Conservation (phyloP, 164 flowering plant genomes). For the Macadamia tetraphylla region DNA sequence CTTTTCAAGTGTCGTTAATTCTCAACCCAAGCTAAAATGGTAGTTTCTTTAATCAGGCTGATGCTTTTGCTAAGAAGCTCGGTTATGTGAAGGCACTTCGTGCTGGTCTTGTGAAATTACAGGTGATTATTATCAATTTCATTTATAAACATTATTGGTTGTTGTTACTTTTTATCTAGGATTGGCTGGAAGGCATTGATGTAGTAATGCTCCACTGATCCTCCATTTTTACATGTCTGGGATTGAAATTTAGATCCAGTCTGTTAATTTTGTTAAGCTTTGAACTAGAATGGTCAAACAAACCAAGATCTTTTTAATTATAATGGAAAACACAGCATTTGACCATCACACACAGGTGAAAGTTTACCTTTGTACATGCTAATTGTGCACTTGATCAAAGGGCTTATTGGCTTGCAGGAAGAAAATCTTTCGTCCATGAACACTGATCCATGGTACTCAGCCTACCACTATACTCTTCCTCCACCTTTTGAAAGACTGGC, state of each 20-base stretch:
- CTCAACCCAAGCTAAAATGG: neutral
- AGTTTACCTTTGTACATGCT: neutral
- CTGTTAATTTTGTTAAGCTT: no score
- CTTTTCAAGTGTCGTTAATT: neutral
- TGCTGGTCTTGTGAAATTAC: constrained; percentile 85
- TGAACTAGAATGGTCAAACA: no score
- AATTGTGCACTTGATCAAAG: neutral
- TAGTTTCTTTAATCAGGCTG: constrained; percentile 48
- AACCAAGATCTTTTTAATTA: no score
- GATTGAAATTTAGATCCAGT: no score
- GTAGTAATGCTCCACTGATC: no score
- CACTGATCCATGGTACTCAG: constrained; percentile 97
- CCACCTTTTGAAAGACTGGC: constrained; percentile 88
- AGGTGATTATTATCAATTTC: constrained; percentile 35
- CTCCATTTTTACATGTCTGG: no score
- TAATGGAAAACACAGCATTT: no score
- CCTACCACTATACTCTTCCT: constrained; percentile 96
- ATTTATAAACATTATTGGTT: no score
- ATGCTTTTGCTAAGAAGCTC: constrained; percentile 93
- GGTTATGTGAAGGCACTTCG: constrained; percentile 67
- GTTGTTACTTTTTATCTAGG: no score
- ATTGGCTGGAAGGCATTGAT: no score
- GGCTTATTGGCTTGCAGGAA: constrained; percentile 47
- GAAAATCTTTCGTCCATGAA: constrained; percentile 95
- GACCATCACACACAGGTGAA: no score